A percentile compares a stretch with the other conserved stretches of the same genome.
These are phyloP conservation scores for Monosporascus sp. DNA, from an alignment of 2,329 filamentous ascomycete genomes.

Conservation along the genomic window DNA sequence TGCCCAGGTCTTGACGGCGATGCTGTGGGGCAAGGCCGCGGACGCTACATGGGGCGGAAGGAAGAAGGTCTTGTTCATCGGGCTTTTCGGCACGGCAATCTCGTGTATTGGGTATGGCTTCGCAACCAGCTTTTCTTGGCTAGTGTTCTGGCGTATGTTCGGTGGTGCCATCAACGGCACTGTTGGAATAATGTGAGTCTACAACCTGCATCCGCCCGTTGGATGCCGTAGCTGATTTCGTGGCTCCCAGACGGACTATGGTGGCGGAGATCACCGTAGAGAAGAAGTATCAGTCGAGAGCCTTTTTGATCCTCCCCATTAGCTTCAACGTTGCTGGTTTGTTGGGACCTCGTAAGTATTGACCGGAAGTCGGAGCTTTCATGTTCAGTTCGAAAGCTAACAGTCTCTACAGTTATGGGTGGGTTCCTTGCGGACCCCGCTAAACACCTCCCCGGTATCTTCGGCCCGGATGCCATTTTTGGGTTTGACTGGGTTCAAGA, in stretches of 20 bases:
- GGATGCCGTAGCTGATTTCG: neutral
- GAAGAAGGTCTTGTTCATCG: slow-evolving; percentile 66
- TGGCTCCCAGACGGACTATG: slow-evolving; percentile 35
- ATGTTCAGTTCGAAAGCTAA: slow-evolving; percentile 4
- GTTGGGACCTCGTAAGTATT: slow-evolving; percentile 36
- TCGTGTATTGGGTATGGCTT: slow-evolving; percentile 70
- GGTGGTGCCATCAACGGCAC: slow-evolving; percentile 54
- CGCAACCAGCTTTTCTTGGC: slow-evolving; percentile 57
- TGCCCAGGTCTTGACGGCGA: slow-evolving; percentile 67
- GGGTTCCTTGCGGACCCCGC: slow-evolving; percentile 64
- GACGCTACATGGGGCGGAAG: slow-evolving; percentile 56
- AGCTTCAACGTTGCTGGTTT: slow-evolving; percentile 44
- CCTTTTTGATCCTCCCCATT: slow-evolving; percentile 42
- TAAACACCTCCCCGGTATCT: slow-evolving; percentile 54
- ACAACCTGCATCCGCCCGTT: neutral
- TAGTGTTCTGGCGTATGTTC: slow-evolving; percentile 59
- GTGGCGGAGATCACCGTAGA: slow-evolving; percentile 44
- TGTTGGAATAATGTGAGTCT: slow-evolving; percentile 42
- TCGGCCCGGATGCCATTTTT: slow-evolving; percentile 53
- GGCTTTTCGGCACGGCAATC: slow-evolving; percentile 60
- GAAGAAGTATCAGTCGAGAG: slow-evolving; percentile 42
- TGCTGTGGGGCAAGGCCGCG: slow-evolving; percentile 66
- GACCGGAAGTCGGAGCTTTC: neutral
- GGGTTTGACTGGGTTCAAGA: slow-evolving; percentile 59
- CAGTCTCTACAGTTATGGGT: slow-evolving; percentile 43